A percentile compares a stretch with the other conserved stretches of the same genome.
These are phyloP conservation scores for Fusarium pseudograminearum DNA, from an alignment of 2,329 filamentous ascomycete genomes.

Conservation along the genomic window DNA sequence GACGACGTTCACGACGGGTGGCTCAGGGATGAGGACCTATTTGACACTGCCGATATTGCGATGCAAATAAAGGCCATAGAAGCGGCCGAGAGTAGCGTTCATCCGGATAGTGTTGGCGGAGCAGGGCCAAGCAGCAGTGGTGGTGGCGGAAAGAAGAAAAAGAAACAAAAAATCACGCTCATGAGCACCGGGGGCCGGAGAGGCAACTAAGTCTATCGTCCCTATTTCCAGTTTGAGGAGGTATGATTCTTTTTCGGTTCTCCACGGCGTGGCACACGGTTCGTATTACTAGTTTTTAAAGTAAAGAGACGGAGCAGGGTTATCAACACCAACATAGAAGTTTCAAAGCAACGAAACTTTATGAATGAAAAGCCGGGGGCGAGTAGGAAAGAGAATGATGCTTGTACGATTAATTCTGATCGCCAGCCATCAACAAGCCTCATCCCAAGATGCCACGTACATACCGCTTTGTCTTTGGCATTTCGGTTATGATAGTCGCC, in stretches of 20 bases:
- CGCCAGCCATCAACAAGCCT: neutral
- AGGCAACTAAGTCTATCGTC: constrained; percentile 51
- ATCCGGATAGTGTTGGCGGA: constrained; percentile 32
- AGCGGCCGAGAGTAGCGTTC: constrained; percentile 51
- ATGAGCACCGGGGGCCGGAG: constrained; percentile 75
- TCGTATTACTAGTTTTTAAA: constrained; percentile 2
- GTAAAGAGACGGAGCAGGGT: constrained; percentile 6
- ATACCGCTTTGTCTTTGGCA: neutral
- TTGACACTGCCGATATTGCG: constrained; percentile 70
- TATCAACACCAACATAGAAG: constrained; percentile 13
- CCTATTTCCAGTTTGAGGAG: constrained; percentile 7
- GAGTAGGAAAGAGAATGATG: neutral
- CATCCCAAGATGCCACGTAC: neutral
- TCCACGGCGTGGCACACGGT: constrained; percentile 6
- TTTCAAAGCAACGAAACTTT: neutral
- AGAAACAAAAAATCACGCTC: constrained; percentile 78
- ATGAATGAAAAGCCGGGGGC: neutral
- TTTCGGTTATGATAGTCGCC: neutral
- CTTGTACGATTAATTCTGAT: neutral
- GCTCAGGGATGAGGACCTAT: constrained; percentile 83
- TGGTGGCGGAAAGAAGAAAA: constrained; percentile 70
- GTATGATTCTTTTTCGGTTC: neutral
- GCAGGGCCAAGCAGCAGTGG: constrained; percentile 33
- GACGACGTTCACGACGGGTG: constrained; percentile 77
- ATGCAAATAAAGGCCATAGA: constrained; percentile 69